Evolutionary conservation across 2,329 filamentous ascomycete species (phyloP).

Genomic region (Ceratocystis harringtonii): DNA sequence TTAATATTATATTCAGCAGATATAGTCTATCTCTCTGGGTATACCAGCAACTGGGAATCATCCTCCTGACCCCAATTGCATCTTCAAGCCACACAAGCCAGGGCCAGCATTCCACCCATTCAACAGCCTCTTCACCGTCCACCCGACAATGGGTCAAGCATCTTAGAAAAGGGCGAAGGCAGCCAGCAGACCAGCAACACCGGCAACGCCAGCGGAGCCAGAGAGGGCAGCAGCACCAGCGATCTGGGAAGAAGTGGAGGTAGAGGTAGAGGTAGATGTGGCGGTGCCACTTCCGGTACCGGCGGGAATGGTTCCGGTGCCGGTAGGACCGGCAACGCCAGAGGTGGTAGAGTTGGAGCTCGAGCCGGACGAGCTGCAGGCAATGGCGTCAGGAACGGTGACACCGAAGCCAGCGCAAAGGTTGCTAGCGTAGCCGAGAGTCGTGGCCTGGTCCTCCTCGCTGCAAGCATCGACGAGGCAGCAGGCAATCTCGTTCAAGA

Average conservation of each 20-base stretch:
- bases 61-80: neutral
- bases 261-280: neutral
- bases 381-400: conserved; percentile 26
- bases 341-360: neutral
- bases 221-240: neutral
- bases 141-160: neutral
- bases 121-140: neutral
- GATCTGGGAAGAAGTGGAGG: neutral
- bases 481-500: conserved; percentile 30
- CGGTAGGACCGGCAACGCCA: neutral
- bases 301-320: neutral
- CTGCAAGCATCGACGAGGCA: conserved; percentile 27
- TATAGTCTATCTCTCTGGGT: conserved; percentile 2
- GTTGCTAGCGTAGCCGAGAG: conserved; percentile 27
- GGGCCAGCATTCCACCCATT: neutral
- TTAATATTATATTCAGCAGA: conserved; percentile 6
- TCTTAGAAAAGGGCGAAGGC: conserved; percentile 16
- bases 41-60: neutral
- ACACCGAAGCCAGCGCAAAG: conserved; percentile 28
- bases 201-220: conserved; percentile 4
- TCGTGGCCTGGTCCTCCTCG: conserved; percentile 23
- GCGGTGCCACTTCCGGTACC: neutral
- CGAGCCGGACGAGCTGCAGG: conserved; percentile 22
- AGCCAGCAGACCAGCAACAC: conserved; percentile 14
- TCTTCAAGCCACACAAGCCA: neutral